These are phyloP conservation scores for Aspergillus felis DNA, from an alignment of 2,329 filamentous ascomycete genomes.

Conservation along the genomic window DNA sequence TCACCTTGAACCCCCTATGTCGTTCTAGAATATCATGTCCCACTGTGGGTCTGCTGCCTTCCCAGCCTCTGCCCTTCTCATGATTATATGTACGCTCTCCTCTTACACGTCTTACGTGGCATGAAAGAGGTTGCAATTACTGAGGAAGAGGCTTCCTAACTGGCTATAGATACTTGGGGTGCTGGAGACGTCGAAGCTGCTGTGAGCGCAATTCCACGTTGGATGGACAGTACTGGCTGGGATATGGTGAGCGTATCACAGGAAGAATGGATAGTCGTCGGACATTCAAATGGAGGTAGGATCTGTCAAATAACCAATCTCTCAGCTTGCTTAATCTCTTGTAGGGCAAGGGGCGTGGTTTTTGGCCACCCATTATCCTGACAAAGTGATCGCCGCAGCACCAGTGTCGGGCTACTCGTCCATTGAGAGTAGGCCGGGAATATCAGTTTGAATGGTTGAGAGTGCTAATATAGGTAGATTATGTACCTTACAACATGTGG, in stretches of 20 bases:
- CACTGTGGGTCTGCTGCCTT: neutral
- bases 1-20: neutral
- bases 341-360: constrained; percentile 56
- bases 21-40: neutral
- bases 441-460: neutral
- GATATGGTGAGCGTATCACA: constrained; percentile 43
- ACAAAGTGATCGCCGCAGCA: constrained; percentile 53
- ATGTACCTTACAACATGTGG: constrained; percentile 57
- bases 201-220: constrained; percentile 45
- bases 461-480: constrained; percentile 35
- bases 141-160: neutral
- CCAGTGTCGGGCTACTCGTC: constrained; percentile 58
- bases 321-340: neutral
- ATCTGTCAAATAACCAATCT: neutral
- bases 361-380: constrained; percentile 52
- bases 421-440: constrained; percentile 42
- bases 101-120: neutral
- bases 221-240: constrained; percentile 51
- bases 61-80: neutral
- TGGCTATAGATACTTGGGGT: constrained; percentile 48
- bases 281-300: constrained; percentile 57
- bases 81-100: neutral
- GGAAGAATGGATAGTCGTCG: constrained; percentile 50
- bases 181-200: constrained; percentile 54
- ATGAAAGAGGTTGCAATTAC: neutral